A percentile compares a stretch with the other conserved stretches of the same genome.
Evolutionary conservation across 352 stramenopile species (phyloP).

Genomic region (Phytopythium montanum): DNA sequence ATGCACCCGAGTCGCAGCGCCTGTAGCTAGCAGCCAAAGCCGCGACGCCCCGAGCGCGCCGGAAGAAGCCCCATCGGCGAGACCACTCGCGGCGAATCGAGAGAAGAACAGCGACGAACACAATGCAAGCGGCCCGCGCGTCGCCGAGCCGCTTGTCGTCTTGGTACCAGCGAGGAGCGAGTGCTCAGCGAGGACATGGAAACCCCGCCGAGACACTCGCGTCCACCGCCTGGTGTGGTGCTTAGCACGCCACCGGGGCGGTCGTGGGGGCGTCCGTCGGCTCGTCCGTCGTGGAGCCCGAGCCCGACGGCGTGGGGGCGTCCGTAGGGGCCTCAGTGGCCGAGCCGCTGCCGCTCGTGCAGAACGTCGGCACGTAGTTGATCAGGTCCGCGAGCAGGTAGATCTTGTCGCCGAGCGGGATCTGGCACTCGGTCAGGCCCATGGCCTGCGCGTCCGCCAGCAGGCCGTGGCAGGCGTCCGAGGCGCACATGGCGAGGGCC

Average conservation of each 20-base stretch:
- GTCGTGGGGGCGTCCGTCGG: too few relatives aligned
- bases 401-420: conserved; percentile 28
- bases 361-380: conserved; percentile 22
- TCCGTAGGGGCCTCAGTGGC: neutral
- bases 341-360: neutral
- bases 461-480: conserved; percentile 16
- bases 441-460: conserved; percentile 16
- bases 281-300: neutral
- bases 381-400: conserved; percentile 21
- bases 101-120: neutral
- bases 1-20: neutral
- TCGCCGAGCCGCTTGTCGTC: neutral
- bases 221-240: neutral
- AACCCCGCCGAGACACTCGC: neutral
- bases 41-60: neutral
- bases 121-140: neutral
- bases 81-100: neutral
- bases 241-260: neutral
- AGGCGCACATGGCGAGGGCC: conserved; percentile 22
- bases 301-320: neutral
- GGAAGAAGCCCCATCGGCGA: neutral
- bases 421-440: conserved; percentile 18
- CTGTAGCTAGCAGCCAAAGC: neutral
- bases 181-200: neutral
- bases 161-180: neutral